Conservation (phyloP, 2,329 filamentous ascomycete genomes). For the Paecilomyces formosus region DNA sequence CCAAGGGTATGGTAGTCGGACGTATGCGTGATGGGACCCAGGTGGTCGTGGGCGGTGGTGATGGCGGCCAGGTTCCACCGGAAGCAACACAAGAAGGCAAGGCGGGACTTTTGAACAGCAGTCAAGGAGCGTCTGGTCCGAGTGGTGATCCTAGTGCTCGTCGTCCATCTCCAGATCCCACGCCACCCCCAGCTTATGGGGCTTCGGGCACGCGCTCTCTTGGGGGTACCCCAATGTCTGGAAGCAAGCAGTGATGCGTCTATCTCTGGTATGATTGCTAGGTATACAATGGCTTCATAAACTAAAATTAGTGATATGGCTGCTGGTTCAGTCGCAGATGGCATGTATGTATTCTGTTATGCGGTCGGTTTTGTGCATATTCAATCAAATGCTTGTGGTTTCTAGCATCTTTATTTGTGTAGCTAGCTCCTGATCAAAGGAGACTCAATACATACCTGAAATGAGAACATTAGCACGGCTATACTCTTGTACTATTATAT, state of each 20-base stretch:
- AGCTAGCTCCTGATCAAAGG: background rate
- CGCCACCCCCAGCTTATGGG: constrained; percentile 35
- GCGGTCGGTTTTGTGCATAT: background rate
- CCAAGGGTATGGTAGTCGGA: constrained; percentile 74
- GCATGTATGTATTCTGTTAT: background rate
- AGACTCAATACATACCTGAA: background rate
- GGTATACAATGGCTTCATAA: constrained; percentile 1
- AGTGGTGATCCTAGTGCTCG: constrained; percentile 16
- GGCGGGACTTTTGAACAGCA: constrained; percentile 2
- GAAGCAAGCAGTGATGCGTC: constrained; percentile 20
- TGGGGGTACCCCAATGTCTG: constrained; percentile 22
- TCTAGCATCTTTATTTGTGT: background rate
- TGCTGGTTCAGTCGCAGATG: background rate
- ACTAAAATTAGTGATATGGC: background rate
- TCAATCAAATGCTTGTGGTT: background rate
- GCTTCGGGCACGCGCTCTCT: constrained; percentile 27
- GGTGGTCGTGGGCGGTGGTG: constrained; percentile 40
- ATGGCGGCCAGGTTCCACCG: constrained; percentile 32
- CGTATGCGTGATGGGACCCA: constrained; percentile 42
- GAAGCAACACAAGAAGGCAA: background rate
- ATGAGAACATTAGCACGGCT: no score
- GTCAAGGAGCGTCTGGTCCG: constrained; percentile 4
- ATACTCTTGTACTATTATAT: no score
- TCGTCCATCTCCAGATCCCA: constrained; percentile 25
- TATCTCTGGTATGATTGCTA: background rate